Percentiles rank a stretch among this genome's conserved stretches.
Conservation (phyloP, 1,284 basidiomycete genomes). For the Tilletia walkeri region DNA sequence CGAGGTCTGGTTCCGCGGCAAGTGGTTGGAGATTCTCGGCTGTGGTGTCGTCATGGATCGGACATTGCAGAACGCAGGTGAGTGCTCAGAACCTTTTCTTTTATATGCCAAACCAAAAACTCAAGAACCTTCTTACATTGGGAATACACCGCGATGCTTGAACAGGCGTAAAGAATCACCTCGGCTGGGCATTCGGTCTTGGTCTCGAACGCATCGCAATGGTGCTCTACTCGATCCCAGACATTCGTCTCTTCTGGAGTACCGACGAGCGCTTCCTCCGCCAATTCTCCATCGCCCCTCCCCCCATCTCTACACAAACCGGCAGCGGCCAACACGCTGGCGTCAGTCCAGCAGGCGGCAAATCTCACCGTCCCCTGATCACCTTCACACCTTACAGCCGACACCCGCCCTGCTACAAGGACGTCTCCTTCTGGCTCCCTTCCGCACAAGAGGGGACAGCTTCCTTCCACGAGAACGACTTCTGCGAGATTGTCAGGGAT, state of each 20-base stretch:
- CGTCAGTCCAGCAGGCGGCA: slow-evolving; percentile 22
- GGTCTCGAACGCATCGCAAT: slow-evolving; percentile 97
- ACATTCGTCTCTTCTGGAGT: slow-evolving; percentile 99
- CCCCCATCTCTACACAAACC: slow-evolving; percentile 63
- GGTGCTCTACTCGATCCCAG: slow-evolving; percentile 94
- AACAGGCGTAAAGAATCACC: slow-evolving; percentile 70
- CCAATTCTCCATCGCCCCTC: slow-evolving; percentile 65
- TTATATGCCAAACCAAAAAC: too few species aligned
- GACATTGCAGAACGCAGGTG: slow-evolving; percentile 81
- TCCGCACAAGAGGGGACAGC: neutral
- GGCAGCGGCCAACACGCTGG: neutral
- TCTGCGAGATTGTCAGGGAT: slow-evolving; percentile 91
- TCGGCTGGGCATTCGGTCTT: slow-evolving; percentile 97
- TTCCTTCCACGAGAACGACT: slow-evolving; percentile 86
- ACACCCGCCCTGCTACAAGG: slow-evolving; percentile 54
- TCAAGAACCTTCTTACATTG: too few species aligned
- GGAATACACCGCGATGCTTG: too few species aligned
- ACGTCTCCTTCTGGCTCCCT: slow-evolving; percentile 64
- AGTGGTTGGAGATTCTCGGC: slow-evolving; percentile 96
- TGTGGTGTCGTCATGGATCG: slow-evolving; percentile 87
- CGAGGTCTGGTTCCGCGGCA: slow-evolving; percentile 91
- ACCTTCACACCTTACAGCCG: slow-evolving; percentile 54
- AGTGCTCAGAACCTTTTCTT: slow-evolving; percentile 23
- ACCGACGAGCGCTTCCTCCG: slow-evolving; percentile 78
- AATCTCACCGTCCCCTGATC: slow-evolving; percentile 37